A percentile compares a stretch with the other conserved stretches of the same genome.
phyloP scores from a whole-genome alignment of 768 basidiomycete genomes.

The Inosperma sp. region DNA sequence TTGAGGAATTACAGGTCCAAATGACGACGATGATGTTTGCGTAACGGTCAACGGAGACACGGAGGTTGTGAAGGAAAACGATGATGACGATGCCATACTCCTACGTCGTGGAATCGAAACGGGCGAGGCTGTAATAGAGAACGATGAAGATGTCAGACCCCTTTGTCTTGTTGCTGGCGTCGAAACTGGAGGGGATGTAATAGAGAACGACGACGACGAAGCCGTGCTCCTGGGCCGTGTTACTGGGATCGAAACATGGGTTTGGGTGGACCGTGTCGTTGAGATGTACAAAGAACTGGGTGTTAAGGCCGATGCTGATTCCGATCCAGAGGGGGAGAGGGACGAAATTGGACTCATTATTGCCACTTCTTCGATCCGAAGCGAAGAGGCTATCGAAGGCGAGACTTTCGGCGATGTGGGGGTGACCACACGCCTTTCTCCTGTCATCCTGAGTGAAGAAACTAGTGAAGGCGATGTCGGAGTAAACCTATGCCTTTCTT shows the following conservation, averaged over 20 bases:
- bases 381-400: constrained; percentile 11
- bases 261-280: constrained; percentile 26
- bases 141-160: constrained; percentile 1
- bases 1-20: constrained; percentile 35
- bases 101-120: neutral
- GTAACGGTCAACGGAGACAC: constrained; percentile 43
- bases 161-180: neutral
- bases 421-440: constrained; percentile 23
- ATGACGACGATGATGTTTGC: constrained; percentile 34
- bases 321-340: constrained; percentile 25
- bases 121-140: neutral
- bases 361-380: too few species aligned
- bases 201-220: constrained; percentile 8
- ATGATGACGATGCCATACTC: neutral
- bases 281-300: constrained; percentile 28
- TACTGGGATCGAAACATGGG: constrained; percentile 18
- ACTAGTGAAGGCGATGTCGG: too few species aligned
- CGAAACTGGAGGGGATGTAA: constrained; percentile 7
- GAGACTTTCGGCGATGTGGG: constrained; percentile 31
- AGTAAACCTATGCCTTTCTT: too few species aligned
- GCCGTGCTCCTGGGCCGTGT: constrained; percentile 8
- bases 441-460: too few species aligned
- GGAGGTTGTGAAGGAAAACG: constrained; percentile 29
- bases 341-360: constrained; percentile 28
- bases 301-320: constrained; percentile 28